These are phyloP conservation scores for Sonneratia caseolaris DNA, from an alignment of 345 rosid species.

Conservation along the genomic window DNA sequence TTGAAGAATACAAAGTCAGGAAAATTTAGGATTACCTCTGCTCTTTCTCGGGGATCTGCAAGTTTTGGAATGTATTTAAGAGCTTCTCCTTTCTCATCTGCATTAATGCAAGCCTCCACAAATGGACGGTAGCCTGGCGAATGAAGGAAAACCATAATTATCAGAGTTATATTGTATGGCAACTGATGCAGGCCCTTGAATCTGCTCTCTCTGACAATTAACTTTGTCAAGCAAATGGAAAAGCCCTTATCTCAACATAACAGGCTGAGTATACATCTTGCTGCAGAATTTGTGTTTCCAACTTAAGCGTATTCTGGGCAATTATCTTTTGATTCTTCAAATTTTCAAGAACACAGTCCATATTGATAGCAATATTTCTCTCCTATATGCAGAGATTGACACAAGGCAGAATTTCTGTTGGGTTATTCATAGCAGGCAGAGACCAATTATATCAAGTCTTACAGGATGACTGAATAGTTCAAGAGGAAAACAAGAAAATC, in stretches of 20 bases:
- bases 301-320: not conserved
- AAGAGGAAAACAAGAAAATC: not conserved
- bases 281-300: not conserved
- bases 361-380: not conserved
- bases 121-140: slow-evolving; percentile 78
- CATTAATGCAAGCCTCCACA: slow-evolving; percentile 90
- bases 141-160: not conserved
- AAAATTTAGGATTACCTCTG: slow-evolving; percentile 49
- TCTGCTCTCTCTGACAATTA: not conserved
- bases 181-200: not conserved
- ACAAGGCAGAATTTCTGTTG: not conserved
- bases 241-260: not conserved
- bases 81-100: slow-evolving; percentile 84
- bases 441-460: not conserved
- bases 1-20: not conserved
- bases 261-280: not conserved
- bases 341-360: not conserved
- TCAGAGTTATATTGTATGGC: not conserved
- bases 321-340: not conserved
- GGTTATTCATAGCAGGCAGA: not conserved
- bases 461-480: not conserved
- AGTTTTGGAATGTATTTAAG: slow-evolving; percentile 88
- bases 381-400: not conserved
- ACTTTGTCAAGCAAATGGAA: not conserved
- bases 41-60: slow-evolving; percentile 80